These are phyloP conservation scores for Mycena leptocephala DNA, from an alignment of 768 basidiomycete species.

Conservation along the genomic window DNA sequence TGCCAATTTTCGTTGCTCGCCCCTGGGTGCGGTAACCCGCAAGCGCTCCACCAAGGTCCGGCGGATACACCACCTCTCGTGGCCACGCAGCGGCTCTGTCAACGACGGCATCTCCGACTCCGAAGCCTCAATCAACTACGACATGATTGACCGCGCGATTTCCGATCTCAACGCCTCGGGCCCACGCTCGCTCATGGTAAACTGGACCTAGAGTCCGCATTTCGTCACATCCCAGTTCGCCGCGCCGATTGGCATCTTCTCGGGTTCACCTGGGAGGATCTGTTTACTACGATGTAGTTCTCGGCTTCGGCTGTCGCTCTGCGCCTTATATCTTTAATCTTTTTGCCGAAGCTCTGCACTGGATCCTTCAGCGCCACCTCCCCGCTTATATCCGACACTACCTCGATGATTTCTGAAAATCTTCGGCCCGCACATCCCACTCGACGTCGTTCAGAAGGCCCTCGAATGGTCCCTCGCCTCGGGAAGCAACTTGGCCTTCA, in stretches of 20 bases:
- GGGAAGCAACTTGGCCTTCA: too few relatives aligned
- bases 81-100: conserved; percentile 35
- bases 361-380: neutral
- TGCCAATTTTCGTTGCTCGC: conserved; percentile 39
- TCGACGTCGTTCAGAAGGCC: neutral
- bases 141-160: conserved; percentile 11
- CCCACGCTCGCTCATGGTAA: conserved; percentile 39
- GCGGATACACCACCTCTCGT: conserved; percentile 39
- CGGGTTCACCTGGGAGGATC: neutral
- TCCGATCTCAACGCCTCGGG: conserved; percentile 30
- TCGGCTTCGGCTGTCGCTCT: too few relatives aligned
- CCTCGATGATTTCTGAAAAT: neutral
- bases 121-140: conserved; percentile 35
- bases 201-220: conserved; percentile 22
- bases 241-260: neutral
- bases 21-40: conserved; percentile 37
- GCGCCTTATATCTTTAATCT: too few relatives aligned
- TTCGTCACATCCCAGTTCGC: neutral
- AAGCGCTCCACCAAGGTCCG: conserved; percentile 34
- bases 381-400: neutral
- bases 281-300: too few relatives aligned
- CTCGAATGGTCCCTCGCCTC: too few relatives aligned
- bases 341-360: neutral
- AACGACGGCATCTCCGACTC: conserved; percentile 40
- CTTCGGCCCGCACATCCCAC: neutral